Evolutionary conservation across 75 land plant species (phyloP), one percentile per base, ranked within the genome.

Genomic region (Cupressus sempervirens): DNA sequence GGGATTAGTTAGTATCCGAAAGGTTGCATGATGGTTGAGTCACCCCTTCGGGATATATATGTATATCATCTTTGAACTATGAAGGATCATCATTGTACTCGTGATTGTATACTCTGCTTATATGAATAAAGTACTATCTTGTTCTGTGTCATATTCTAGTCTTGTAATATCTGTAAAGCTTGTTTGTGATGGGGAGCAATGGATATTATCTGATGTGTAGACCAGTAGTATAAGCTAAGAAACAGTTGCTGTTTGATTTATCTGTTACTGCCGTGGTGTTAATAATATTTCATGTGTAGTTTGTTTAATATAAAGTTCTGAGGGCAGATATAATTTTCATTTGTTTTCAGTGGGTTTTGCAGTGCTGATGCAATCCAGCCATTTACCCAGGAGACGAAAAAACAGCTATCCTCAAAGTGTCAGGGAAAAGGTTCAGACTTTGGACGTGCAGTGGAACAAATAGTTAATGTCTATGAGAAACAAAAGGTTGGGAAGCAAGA

Each of bases 361-460:
- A 91, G 89, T 70, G 93, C 91, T 84, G 88, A 87, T 83, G 99
- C 96, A 89, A 91, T 98, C 75, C 91, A 94, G 75, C 85, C 91
- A 46, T 98, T 98, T 81, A 97, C 98, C 1, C 92, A 94, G 84
- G 98, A 94, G 34, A 93, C 91, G 73, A 96, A 92, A 88, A 88
- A 89, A 41, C 84, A 85, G 84, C 86, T 95, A 62, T 81, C 90
- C 38, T 82, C 36, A 18, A 98, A 94, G 86, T 86, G 93, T 53
- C 93, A 93, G 41, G 94, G 92, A 32, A 98, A 91, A 84, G 91
- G 93, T 54, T 85, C 93, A 35, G 98, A 98, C 89, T 94, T 95
- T 89, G 90, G 90, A 82, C 89, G 90, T 53, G 99, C 99, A 40
- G 94, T 95, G 30, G 88, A 91, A 41, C 95, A 98, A 87, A 98